Evolutionary conservation across 2,329 filamentous ascomycete species (phyloP).

Genomic region (Xylaria multiplex): DNA sequence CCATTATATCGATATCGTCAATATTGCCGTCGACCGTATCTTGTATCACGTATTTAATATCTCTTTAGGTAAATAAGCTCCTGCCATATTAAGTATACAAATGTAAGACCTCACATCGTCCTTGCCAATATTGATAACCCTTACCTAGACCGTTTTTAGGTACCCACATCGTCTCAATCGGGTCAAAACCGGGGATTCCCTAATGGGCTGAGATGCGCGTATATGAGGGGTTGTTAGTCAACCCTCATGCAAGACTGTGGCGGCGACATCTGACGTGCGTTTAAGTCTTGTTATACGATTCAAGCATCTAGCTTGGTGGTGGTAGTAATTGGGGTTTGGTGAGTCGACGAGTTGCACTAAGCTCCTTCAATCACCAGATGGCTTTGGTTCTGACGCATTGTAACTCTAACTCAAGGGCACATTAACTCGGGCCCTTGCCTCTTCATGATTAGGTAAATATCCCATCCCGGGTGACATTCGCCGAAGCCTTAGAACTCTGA

Average conservation of each 20-base stretch:
- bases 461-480: background rate
- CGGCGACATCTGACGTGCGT: background rate
- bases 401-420: background rate
- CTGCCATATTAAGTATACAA: background rate
- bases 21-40: background rate
- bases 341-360: background rate
- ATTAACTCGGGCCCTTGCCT: constrained; percentile 12
- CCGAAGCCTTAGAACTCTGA: background rate
- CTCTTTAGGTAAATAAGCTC: background rate
- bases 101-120: background rate
- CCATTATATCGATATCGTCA: background rate
- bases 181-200: too few species aligned
- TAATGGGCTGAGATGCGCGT: constrained; percentile 4
- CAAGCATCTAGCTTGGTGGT: background rate
- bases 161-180: background rate
- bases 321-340: background rate
- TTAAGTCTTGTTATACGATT: background rate
- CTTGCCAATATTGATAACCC: background rate
- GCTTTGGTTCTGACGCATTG: background rate
- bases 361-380: background rate
- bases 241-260: background rate
- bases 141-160: background rate
- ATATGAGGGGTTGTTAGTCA: background rate
- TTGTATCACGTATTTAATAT: background rate
- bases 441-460: constrained; percentile 3